Base-by-base conservation (phyloP, 805 yeast species). In the Sugiyamaella smithiae region DNA sequence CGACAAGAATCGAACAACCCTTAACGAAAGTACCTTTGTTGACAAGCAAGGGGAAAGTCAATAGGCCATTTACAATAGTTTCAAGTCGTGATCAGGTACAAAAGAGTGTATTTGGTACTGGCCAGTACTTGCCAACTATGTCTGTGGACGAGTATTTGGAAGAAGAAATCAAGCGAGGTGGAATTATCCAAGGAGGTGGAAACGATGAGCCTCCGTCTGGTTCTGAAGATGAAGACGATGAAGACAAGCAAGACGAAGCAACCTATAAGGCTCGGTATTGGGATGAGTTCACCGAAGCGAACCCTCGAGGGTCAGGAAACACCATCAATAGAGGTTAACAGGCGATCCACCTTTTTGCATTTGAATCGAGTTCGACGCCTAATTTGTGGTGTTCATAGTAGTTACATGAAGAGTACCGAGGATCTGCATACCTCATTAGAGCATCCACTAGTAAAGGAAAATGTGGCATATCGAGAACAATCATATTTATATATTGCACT, bases 111-210 rank as follows among this genome's bases (percentile, higher is more conserved):
- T 81, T 78, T 57, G 97, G 97, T 1, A 88, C 95, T 1, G 99
- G 97, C 0, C 97, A 93, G 67, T 81, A 76, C 22, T 73, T 91
- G 24, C 99, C 99, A 1, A 88, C 97, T 0, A 88, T 93, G 93
- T 73, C 96, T 0, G 89, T 93, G 0, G 99, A 93, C 55, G 97
- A 93, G 58, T 83, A 85, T 52, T 71, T 93, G 45, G 95, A 89
- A 42, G 81, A 88, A 57, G 99, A 93, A 63, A 71, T 86, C 53
- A 81, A 82, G 16, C 82, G 85, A 58, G 97, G 97, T 1, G 90
- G 91, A 48, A 85, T 90, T 74, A 57, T 67, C 16, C 53, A 62
- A 41, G 71, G 70, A 1, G 59, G 58, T 7, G 66, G 63, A 7
- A 53, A 49, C n/a, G 53, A 46, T 1, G 45, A 50, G 1, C 52